Conservation (phyloP, 306 rosid genomes). For the Crotalaria pallida region DNA sequence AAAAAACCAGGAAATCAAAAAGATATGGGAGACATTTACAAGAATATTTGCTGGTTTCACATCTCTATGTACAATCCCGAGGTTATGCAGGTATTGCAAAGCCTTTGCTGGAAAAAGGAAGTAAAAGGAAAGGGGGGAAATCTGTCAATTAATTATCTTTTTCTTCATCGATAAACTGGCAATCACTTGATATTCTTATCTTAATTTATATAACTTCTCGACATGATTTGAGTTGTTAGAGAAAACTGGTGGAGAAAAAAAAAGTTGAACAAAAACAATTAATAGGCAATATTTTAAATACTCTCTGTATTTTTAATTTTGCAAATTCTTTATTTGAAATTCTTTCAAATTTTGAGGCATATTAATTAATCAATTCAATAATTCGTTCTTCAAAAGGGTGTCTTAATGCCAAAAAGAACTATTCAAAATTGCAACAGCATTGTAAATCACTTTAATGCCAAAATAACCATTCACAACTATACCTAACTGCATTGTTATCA, state of each 20-base stretch:
- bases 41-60: slow-evolving; percentile 95
- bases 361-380: not conserved
- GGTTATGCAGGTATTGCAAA: slow-evolving; percentile 82
- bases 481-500: slow-evolving; percentile 40
- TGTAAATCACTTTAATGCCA: not conserved
- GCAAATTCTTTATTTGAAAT: not conserved
- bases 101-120: slow-evolving; percentile 68
- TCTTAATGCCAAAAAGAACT: not conserved
- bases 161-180: not conserved
- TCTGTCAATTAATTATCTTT: slow-evolving; percentile 14
- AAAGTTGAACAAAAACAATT: not conserved
- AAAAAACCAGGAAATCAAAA: slow-evolving; percentile 17
- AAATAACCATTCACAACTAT: not conserved
- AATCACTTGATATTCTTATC: slow-evolving; percentile 11
- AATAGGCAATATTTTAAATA: not conserved
- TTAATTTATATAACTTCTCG: not conserved
- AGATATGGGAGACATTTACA: slow-evolving; percentile 48
- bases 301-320: not conserved
- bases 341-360: not conserved
- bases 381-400: not conserved
- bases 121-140: slow-evolving; percentile 15
- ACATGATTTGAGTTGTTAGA: not conserved
- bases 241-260: not conserved
- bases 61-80: slow-evolving; percentile 94
- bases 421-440: not conserved